Conservation (phyloP, 106 monocot genomes). For the Allium sativum region DNA sequence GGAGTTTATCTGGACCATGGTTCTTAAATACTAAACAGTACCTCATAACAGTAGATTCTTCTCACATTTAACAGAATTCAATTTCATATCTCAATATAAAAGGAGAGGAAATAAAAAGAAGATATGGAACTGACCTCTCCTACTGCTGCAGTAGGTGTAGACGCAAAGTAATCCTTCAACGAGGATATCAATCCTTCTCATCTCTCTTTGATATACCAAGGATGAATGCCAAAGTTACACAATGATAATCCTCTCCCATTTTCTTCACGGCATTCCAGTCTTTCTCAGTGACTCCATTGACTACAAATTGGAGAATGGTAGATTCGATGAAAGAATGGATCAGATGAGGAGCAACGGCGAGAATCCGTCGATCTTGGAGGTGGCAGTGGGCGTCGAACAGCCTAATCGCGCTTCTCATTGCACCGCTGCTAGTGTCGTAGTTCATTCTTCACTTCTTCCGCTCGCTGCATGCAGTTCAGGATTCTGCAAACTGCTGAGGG, state of each 20-base stretch:
- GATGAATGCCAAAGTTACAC: conserved; percentile 39
- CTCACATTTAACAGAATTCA: no score
- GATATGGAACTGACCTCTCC: conserved; percentile 4
- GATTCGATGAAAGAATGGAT: conserved; percentile 49
- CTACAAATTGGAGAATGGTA: conserved; percentile 60
- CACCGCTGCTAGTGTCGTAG: neutral
- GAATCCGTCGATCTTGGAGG: conserved; percentile 66
- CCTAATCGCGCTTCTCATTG: conserved; percentile 10
- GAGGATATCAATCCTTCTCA: conserved; percentile 33
- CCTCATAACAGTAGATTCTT: no score
- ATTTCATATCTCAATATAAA: no score
- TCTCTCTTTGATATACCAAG: conserved; percentile 37
- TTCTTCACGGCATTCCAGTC: conserved; percentile 48
- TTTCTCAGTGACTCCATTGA: conserved; percentile 71
- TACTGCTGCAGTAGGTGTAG: conserved; percentile 14
- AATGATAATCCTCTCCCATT: conserved; percentile 42
- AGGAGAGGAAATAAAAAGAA: no score
- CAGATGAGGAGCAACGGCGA: conserved; percentile 34
- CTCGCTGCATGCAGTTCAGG: no score
- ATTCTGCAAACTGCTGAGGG: no score
- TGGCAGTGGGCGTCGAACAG: conserved; percentile 97
- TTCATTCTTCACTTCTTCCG: conserved; percentile 2
- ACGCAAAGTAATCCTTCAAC: conserved; percentile 9
- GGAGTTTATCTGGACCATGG: no score
- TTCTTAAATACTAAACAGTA: no score